phyloP scores from a whole-genome alignment of 345 rosid genomes.

The Psidium friedrichsthalianum region DNA sequence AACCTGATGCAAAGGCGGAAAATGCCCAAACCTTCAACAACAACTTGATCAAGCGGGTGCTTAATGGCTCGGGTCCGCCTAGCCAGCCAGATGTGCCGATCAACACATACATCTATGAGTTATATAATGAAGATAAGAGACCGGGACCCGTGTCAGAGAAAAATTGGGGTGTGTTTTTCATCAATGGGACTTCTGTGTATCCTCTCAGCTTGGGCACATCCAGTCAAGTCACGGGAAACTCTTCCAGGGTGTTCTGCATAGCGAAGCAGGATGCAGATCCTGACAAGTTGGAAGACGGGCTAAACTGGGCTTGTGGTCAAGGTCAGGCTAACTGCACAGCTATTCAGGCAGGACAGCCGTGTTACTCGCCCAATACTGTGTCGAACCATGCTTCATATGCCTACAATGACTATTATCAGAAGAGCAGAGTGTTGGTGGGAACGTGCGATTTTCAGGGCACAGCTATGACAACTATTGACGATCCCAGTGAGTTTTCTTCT shows the following conservation, averaged over 20 bases:
- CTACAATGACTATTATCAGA: conserved; percentile 81
- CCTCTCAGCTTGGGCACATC: conserved; percentile 39
- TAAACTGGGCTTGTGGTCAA: conserved; percentile 96
- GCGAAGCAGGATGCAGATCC: conserved; percentile 62
- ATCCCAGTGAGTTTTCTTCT: conserved; percentile 63
- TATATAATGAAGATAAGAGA: conserved; percentile 79
- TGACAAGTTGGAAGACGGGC: conserved; percentile 55
- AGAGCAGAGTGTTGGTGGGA: conserved; percentile 62
- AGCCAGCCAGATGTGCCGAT: conserved; percentile 59
- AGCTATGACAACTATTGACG: conserved; percentile 39
- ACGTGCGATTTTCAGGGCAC: conserved; percentile 85
- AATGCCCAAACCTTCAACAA: conserved; percentile 71
- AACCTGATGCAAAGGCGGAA: conserved; percentile 60
- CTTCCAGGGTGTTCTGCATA: conserved; percentile 54
- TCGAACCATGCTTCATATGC: conserved; percentile 86
- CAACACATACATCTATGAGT: conserved; percentile 75
- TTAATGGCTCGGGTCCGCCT: conserved; percentile 87
- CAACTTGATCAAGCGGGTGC: conserved; percentile 63
- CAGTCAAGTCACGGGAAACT: conserved; percentile 20
- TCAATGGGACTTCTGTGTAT: conserved; percentile 74
- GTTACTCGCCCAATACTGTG: conserved; percentile 50
- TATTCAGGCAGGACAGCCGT: conserved; percentile 59
- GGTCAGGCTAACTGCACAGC: conserved; percentile 73
- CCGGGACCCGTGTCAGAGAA: conserved; percentile 66
- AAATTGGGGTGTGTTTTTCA: conserved; percentile 76